These are phyloP conservation scores for Anthracocystis panici-leucophaei DNA, from an alignment of 1,284 basidiomycete species.

Conservation along the genomic window DNA sequence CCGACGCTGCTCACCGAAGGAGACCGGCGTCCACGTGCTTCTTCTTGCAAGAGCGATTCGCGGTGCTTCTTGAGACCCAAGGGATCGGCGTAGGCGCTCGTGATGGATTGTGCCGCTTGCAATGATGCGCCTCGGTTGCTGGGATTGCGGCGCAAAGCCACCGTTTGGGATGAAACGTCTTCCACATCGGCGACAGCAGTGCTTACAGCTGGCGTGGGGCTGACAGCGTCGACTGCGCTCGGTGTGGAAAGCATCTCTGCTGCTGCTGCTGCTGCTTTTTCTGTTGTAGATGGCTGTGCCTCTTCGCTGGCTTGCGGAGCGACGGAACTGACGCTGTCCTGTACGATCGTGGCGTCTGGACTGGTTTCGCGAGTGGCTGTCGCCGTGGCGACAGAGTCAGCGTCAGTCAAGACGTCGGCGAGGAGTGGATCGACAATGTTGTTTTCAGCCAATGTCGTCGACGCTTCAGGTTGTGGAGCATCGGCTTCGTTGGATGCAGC, in stretches of 20 bases:
- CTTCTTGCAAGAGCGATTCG: slow-evolving; percentile 28
- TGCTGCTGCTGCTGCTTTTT: not conserved
- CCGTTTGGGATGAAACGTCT: slow-evolving; percentile 19
- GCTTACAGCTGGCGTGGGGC: slow-evolving; percentile 2
- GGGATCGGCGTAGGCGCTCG: slow-evolving; percentile 34
- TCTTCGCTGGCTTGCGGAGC: not conserved
- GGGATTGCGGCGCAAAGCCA: slow-evolving; percentile 29
- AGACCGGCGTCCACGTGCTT: slow-evolving; percentile 30
- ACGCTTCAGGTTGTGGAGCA: not conserved
- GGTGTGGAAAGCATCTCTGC: slow-evolving; percentile 8
- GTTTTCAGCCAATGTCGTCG: slow-evolving; percentile 6
- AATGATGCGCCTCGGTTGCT: slow-evolving; percentile 39
- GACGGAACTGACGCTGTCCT: slow-evolving; percentile 2
- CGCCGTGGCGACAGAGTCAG: slow-evolving; percentile 41
- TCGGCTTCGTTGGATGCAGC: not conserved
- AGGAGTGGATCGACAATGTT: slow-evolving; percentile 26
- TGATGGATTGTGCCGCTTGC: slow-evolving; percentile 47
- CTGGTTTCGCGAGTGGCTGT: slow-evolving; percentile 41
- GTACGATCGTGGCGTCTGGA: slow-evolving; percentile 18
- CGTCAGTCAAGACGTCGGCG: slow-evolving; percentile 39
- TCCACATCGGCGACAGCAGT: slow-evolving; percentile 1
- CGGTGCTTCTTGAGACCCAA: slow-evolving; percentile 44
- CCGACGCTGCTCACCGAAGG: slow-evolving; percentile 37
- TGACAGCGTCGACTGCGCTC: not conserved
- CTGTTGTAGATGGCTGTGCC: slow-evolving; percentile 3